Conservation (phyloP, 208 protist species). For the Leishmania tarentolae region DNA sequence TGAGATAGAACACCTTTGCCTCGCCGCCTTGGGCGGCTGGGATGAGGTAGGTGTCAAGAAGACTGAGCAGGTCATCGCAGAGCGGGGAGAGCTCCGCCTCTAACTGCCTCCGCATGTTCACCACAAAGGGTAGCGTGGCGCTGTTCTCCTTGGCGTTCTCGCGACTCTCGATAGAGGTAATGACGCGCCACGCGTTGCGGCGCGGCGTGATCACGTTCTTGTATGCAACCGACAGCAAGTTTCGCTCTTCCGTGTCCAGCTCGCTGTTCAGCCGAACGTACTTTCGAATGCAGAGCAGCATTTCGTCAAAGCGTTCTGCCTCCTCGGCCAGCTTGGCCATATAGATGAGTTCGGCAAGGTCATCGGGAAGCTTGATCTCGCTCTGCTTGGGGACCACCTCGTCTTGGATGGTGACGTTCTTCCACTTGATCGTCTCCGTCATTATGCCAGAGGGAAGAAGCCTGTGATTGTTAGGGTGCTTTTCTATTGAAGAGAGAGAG, state of each 20-base stretch:
- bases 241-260: slow-evolving; percentile 99
- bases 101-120: slow-evolving; percentile 95
- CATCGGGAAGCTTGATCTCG: slow-evolving; percentile 82
- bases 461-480: slow-evolving; percentile 2
- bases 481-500: neutral
- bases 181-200: slow-evolving; percentile 98
- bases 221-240: slow-evolving; percentile 99
- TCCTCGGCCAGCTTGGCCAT: slow-evolving; percentile 98
- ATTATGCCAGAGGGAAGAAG: slow-evolving; percentile 37
- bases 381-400: slow-evolving; percentile 82
- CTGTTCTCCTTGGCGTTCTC: slow-evolving; percentile 92
- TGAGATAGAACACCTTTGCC: slow-evolving; percentile 95
- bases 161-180: slow-evolving; percentile 97
- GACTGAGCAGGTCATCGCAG: slow-evolving; percentile 96
- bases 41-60: slow-evolving; percentile 98
- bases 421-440: slow-evolving; percentile 84
- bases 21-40: slow-evolving; percentile 90
- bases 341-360: slow-evolving; percentile 91
- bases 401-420: slow-evolving; percentile 68
- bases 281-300: slow-evolving; percentile 98
- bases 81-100: slow-evolving; percentile 98
- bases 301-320: slow-evolving; percentile 98
- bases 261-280: slow-evolving; percentile 96
- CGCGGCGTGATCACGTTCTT: slow-evolving; percentile 99
- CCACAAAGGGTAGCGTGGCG: slow-evolving; percentile 91